Conservation (phyloP, 2,329 filamentous ascomycete species). For the Penicillium sumatraense region DNA sequence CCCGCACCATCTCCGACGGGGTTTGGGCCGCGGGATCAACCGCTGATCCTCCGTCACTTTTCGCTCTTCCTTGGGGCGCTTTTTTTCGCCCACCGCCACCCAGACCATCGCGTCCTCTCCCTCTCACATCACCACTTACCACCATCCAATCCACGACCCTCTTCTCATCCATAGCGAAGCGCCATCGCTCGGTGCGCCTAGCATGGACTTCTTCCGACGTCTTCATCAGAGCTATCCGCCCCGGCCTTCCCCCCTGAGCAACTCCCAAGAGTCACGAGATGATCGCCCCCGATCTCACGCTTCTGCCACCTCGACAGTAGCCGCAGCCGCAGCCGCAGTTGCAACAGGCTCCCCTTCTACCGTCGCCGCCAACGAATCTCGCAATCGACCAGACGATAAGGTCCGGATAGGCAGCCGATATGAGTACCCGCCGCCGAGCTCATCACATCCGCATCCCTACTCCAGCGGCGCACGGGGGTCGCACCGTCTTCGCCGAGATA, state of each 20-base stretch:
- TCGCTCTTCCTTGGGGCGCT: not conserved
- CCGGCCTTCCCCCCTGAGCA: conserved; percentile 37
- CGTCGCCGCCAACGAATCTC: conserved; percentile 18
- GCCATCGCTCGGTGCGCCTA: conserved; percentile 9
- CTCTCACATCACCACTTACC: not conserved
- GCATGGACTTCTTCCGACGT: conserved; percentile 35
- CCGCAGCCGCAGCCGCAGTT: not conserved
- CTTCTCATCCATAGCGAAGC: not conserved
- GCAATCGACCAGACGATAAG: conserved; percentile 25
- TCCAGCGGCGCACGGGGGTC: conserved; percentile 17
- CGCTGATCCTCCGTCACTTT: conserved; percentile 22
- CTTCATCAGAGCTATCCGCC: conserved; percentile 34
- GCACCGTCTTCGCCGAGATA: conserved; percentile 22
- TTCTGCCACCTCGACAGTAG: not conserved
- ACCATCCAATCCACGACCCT: not conserved
- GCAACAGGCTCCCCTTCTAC: not conserved
- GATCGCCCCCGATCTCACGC: conserved; percentile 30
- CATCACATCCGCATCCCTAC: conserved; percentile 15
- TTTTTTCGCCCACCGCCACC: conserved; percentile 21
- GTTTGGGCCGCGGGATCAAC: conserved; percentile 26
- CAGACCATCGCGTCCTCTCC: not conserved
- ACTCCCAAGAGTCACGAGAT: conserved; percentile 34
- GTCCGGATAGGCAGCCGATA: conserved; percentile 18
- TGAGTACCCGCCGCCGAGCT: conserved; percentile 14
- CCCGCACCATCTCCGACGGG: conserved; percentile 20